Evolutionary conservation across 1,139 yeast genomes (phyloP).

Genomic region (Hyphopichia burtonii): DNA sequence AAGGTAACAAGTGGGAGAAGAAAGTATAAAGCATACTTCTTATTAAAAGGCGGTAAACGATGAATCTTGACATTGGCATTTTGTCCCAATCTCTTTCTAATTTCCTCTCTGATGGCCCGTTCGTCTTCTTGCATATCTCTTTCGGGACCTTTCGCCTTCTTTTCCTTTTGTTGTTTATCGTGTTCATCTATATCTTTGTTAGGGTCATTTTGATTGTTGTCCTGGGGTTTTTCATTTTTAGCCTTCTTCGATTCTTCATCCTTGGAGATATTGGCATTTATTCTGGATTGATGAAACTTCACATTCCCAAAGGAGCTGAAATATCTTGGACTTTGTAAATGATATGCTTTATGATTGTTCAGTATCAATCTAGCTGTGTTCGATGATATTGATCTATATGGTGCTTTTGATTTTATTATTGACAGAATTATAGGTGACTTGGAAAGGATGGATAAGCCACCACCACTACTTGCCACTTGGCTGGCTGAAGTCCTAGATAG

Average conservation of each 20-base stretch:
- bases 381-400: neutral
- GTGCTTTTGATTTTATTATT: neutral
- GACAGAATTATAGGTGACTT: neutral
- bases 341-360: neutral
- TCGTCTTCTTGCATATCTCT: constrained; percentile 17
- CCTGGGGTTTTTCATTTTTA: constrained; percentile 4
- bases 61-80: constrained; percentile 8
- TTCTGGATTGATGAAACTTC: neutral
- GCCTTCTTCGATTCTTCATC: constrained; percentile 7
- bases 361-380: neutral
- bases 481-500: neutral
- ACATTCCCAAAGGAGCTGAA: neutral
- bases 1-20: constrained; percentile 13
- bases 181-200: constrained; percentile 9
- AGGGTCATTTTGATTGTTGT: constrained; percentile 5
- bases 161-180: constrained; percentile 8
- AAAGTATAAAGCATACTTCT: constrained; percentile 11
- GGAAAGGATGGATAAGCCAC: neutral
- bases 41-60: constrained; percentile 21
- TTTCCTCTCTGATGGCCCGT: constrained; percentile 32
- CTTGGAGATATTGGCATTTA: neutral
- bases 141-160: constrained; percentile 7
- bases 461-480: neutral
- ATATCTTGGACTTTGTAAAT: neutral
- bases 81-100: constrained; percentile 26